Base-by-base conservation (phyloP, 768 basidiomycete species). In the Rhizopogon rudus region DNA sequence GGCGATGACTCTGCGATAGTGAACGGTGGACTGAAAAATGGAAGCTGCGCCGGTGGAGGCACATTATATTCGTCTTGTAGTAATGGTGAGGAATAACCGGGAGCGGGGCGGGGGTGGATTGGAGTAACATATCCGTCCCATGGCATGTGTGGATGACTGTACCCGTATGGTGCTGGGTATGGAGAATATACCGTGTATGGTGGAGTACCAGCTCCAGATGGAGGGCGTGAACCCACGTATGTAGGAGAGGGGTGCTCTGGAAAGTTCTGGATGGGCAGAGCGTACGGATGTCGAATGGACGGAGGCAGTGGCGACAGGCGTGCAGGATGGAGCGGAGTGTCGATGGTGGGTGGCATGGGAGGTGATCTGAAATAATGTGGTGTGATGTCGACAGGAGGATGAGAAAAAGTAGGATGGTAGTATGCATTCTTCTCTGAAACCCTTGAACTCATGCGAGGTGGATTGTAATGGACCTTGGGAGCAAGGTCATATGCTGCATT, bases 101-200 rank as follows among this genome's bases (percentile, higher is more conserved):
- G 48, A 49, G 20, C 48, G 20, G 48, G 48, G 14, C 17, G 33
- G 22, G 33, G 14, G 14, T 37, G 48, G 35, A 49, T 49, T 16
- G 48, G 48, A 9, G 46, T 7, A 49, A 37, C 46, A 20, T 37
- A 37, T 8, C 48, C 67, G 25, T 68, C 66, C 79, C 77, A 78
- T 54, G 70, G 72, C 50, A 70, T 59, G 33, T 76, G 70, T 5
- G 74, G 72, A 54, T 71, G 72, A 2, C 68, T 62, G 48, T 71
- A 72, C 40, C 61, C 61, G 10, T 74, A 71, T 44, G 63, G 59
- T 9, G 20, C 13, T 37, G 65, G 64, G 57, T 73, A 74, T 25
- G 70, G 66, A 3, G 67, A 63, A 60, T 72, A 75, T 55, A 66
- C 61, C 13, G 70, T 52, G 50, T 73, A 75, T 8, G 72, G 68